A percentile compares a stretch with the other conserved stretches of the same genome.
Conservation (phyloP, 179 eudicot species). For the Sideroxylon spinosum region DNA sequence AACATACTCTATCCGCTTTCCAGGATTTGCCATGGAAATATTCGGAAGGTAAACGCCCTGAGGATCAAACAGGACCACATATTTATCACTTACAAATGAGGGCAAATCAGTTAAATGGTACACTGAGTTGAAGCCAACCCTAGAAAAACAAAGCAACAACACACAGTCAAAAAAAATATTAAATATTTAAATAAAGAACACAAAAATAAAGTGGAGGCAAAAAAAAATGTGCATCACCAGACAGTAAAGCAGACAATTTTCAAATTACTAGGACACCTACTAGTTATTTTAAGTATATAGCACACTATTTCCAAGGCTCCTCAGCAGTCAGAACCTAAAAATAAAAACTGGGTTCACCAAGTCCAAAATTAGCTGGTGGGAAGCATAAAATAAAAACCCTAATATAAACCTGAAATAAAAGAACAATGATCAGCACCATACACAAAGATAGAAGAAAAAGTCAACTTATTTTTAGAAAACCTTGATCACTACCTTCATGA, state of each 20-base stretch:
- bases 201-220: background rate
- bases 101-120: slow-evolving; percentile 98
- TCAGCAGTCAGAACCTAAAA: background rate
- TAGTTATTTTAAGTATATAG: slow-evolving; percentile 1
- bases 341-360: background rate
- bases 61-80: slow-evolving; percentile 92
- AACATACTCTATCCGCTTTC: slow-evolving; percentile 91
- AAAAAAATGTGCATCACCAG: background rate
- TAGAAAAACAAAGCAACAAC: slow-evolving; percentile 23
- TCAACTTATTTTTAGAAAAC: background rate
- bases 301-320: background rate
- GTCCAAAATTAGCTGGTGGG: background rate
- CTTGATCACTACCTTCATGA: background rate
- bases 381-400: too few relatives aligned
- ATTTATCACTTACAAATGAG: slow-evolving; percentile 94
- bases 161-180: slow-evolving; percentile 12
- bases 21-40: slow-evolving; percentile 89
- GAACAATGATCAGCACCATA: background rate
- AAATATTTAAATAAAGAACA: slow-evolving; percentile 9
- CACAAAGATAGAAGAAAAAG: background rate
- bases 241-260: background rate
- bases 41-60: slow-evolving; percentile 95
- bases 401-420: too few relatives aligned
- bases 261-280: background rate
- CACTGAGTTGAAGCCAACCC: slow-evolving; percentile 99